Conservation (phyloP, 108 stramenopile species). For the Poteriospumella lacustris region DNA sequence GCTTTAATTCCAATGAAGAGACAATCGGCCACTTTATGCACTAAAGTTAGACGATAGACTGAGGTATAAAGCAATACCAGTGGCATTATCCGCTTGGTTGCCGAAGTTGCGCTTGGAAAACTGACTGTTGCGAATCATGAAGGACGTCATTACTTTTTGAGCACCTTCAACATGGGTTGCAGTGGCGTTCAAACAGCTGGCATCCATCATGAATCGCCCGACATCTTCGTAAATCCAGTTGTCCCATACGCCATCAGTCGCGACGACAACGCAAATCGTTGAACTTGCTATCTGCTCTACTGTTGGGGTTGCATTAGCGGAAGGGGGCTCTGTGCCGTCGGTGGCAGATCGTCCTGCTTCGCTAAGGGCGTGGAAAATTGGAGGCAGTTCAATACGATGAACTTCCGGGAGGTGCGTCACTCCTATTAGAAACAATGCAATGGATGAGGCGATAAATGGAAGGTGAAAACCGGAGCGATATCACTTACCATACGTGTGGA, state of each 20-base stretch:
- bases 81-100: conserved; percentile 47
- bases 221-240: conserved; percentile 54
- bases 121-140: conserved; percentile 45
- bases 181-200: not conserved
- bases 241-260: conserved; percentile 43
- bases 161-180: conserved; percentile 25
- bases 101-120: conserved; percentile 51
- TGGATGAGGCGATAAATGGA: not conserved
- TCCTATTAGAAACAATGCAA: conserved; percentile 4
- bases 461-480: not conserved
- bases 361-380: not conserved
- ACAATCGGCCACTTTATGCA: too few species aligned
- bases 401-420: conserved; percentile 54
- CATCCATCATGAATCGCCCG: conserved; percentile 33
- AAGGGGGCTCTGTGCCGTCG: not conserved
- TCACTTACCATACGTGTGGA: conserved; percentile 48
- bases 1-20: too few species aligned
- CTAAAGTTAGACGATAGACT: too few species aligned
- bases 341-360: not conserved
- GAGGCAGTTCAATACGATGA: conserved; percentile 9
- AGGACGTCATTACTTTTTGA: conserved; percentile 30
- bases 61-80: conserved; percentile 32
- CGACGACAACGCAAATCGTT: not conserved
- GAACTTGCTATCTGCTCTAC: not conserved
- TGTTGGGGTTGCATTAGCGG: not conserved